These are phyloP conservation scores for Xylaria castorea DNA, from an alignment of 495 filamentous ascomycete species.

Conservation along the genomic window DNA sequence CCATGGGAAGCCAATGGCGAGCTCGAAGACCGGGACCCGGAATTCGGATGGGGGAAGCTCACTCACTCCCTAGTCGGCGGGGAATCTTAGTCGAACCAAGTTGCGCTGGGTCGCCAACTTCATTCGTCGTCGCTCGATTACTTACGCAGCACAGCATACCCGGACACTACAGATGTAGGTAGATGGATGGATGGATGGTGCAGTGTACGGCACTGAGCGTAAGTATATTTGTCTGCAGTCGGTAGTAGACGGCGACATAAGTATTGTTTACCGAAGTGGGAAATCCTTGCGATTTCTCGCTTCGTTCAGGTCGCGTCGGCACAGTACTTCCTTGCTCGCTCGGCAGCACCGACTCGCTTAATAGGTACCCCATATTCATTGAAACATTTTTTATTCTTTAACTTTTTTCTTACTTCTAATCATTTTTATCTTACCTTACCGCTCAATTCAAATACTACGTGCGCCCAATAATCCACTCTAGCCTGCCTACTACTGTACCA, in stretches of 20 bases:
- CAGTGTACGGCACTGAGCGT: background rate
- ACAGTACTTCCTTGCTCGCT: constrained; percentile 11
- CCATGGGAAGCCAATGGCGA: constrained; percentile 23
- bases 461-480: background rate
- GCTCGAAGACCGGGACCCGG: constrained; percentile 3
- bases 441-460: constrained; percentile 1
- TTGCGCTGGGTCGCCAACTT: background rate
- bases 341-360: constrained; percentile 28
- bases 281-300: constrained; percentile 14
- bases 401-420: background rate
- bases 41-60: constrained; percentile 6
- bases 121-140: background rate
- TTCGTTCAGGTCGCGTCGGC: constrained; percentile 17
- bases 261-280: constrained; percentile 18
- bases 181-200: background rate
- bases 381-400: constrained; percentile 3
- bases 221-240: background rate
- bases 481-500: no score
- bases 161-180: background rate
- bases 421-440: background rate
- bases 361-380: constrained; percentile 8
- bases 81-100: constrained; percentile 7
- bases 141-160: background rate
- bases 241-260: background rate
- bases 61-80: background rate